These are phyloP conservation scores for Cladosporium sp. DNA, from an alignment of 2,329 filamentous ascomycete genomes.

Conservation along the genomic window DNA sequence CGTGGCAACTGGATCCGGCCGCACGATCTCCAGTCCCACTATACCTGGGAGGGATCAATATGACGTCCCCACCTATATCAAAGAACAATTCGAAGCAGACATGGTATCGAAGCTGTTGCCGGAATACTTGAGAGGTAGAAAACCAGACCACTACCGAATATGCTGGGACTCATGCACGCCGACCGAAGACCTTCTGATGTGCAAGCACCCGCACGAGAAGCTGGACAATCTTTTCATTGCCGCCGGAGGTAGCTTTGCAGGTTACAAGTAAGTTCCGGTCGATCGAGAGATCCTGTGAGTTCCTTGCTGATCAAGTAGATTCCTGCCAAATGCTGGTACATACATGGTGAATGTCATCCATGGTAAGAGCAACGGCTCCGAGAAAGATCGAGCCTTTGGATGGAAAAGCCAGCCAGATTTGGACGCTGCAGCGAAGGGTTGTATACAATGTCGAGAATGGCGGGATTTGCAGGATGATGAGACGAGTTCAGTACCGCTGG, in stretches of 20 bases:
- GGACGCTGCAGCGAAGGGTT: neutral
- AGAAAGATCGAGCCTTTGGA: slow-evolving; percentile 26
- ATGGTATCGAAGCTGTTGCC: slow-evolving; percentile 26
- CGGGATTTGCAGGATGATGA: neutral
- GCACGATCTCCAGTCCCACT: slow-evolving; percentile 43
- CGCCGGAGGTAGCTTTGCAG: slow-evolving; percentile 58
- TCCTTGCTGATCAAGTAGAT: neutral
- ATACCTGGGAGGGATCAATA: slow-evolving; percentile 44
- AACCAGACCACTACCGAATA: slow-evolving; percentile 38
- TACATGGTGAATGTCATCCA: slow-evolving; percentile 46
- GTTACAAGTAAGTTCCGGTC: slow-evolving; percentile 44
- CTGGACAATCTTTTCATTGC: slow-evolving; percentile 53
- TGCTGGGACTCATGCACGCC: slow-evolving; percentile 58
- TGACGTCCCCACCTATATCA: slow-evolving; percentile 36
- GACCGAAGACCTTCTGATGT: slow-evolving; percentile 57
- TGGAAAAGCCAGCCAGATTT: neutral
- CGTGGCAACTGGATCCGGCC: slow-evolving; percentile 40
- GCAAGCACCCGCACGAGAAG: slow-evolving; percentile 43
- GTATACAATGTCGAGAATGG: neutral
- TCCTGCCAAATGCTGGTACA: slow-evolving; percentile 56
- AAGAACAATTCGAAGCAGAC: slow-evolving; percentile 35
- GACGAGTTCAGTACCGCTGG: neutral
- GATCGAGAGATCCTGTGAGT: neutral
- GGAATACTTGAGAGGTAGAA: slow-evolving; percentile 27
- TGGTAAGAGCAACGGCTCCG: slow-evolving; percentile 30